These are phyloP conservation scores for Malus domestica DNA, from an alignment of 306 rosid genomes.

Conservation along the genomic window ASM211411v1 NC_041795.1:24598501-24599000, in stretches of 20 bases:
- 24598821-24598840: too few relatives aligned
- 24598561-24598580: conserved; percentile 23
- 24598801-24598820: too few relatives aligned
- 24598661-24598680: too few relatives aligned
- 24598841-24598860: too few relatives aligned
- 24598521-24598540: conserved; percentile 29
- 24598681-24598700: rapidly evolving
- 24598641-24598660: too few relatives aligned
- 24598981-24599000: conserved; percentile 1
- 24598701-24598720: too few relatives aligned
- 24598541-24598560: conserved; percentile 37
- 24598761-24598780: too few relatives aligned
- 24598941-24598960: not conserved
- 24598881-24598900: too few relatives aligned
- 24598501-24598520: conserved; percentile 21
- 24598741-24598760: too few relatives aligned
- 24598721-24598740: too few relatives aligned
- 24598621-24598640: not conserved
- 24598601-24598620: not conserved
- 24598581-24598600: not conserved
- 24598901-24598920: not conserved
- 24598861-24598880: too few relatives aligned
- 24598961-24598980: not conserved
- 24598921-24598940: not conserved
- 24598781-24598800: too few relatives aligned